Percentiles rank a stretch among this genome's conserved stretches.
phyloP scores from a whole-genome alignment of 805 yeast genomes.

The Saturnispora saitoi region DNA sequence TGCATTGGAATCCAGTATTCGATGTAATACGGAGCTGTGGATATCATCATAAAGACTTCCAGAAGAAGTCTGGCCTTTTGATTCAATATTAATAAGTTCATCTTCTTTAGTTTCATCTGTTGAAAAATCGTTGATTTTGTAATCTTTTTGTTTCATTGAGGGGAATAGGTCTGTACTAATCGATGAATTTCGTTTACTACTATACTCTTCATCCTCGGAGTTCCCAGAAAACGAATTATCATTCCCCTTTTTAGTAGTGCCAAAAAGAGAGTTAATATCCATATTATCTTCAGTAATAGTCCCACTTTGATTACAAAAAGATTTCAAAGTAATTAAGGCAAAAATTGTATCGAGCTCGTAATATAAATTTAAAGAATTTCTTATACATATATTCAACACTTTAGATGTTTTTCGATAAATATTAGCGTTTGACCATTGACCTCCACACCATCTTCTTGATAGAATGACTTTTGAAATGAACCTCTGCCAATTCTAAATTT shows the following conservation, averaged over 20 bases:
- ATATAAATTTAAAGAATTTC: background rate
- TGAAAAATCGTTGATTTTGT: background rate
- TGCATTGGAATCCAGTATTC: slow-evolving; percentile 18
- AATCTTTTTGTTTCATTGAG: background rate
- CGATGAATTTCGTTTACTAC: background rate
- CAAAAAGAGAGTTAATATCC: slow-evolving; percentile 7
- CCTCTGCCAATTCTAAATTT: background rate
- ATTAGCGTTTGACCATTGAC: background rate
- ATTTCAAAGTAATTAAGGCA: too few species aligned
- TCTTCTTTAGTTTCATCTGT: background rate
- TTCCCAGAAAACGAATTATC: background rate
- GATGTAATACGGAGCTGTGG: slow-evolving; percentile 18
- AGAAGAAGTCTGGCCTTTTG: background rate
- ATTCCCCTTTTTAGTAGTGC: background rate
- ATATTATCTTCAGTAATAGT: background rate
- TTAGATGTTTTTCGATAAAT: background rate
- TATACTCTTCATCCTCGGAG: background rate
- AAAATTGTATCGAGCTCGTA: background rate
- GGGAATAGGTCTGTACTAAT: background rate
- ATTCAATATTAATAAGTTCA: background rate
- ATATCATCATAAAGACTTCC: slow-evolving; percentile 12
- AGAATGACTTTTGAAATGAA: background rate
- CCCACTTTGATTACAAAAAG: background rate
- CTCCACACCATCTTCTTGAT: background rate
- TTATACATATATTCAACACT: background rate